These are phyloP conservation scores for Phytophthora multivora DNA, from an alignment of 352 stramenopile species.

Conservation along the genomic window DNA sequence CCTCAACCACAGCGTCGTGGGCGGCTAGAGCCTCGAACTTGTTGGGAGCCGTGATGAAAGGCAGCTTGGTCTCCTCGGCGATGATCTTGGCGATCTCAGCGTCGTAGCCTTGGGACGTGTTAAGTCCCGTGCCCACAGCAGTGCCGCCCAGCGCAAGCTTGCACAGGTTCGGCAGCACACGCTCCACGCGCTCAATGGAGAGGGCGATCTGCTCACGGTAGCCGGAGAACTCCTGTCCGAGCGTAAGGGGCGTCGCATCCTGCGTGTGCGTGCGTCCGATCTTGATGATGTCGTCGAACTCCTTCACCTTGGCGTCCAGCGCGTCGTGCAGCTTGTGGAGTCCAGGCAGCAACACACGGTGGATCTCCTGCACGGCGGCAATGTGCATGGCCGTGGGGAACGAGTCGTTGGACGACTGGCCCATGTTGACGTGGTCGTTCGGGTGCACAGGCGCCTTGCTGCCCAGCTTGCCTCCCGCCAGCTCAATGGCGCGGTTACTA, in stretches of 20 bases:
- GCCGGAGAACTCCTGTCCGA: conserved; percentile 97
- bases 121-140: conserved; percentile 94
- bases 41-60: conserved; percentile 96
- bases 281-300: conserved; percentile 97
- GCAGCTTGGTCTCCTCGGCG: conserved; percentile 91
- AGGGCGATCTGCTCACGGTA: conserved; percentile 94
- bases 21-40: conserved; percentile 92
- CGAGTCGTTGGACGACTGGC: conserved; percentile 96
- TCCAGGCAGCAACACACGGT: conserved; percentile 69
- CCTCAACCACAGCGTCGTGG: conserved; percentile 71
- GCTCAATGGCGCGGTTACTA: conserved; percentile 72
- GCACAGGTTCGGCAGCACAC: conserved; percentile 85
- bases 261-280: conserved; percentile 96
- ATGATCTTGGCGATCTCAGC: conserved; percentile 93
- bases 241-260: conserved; percentile 96
- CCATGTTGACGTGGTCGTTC: conserved; percentile 98
- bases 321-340: conserved; percentile 83
- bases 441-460: conserved; percentile 87
- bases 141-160: conserved; percentile 95
- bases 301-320: conserved; percentile 86
- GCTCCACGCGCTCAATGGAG: conserved; percentile 88
- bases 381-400: conserved; percentile 99
- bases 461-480: conserved; percentile 49
- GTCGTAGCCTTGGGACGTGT: conserved; percentile 94
- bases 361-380: conserved; percentile 88